These are phyloP conservation scores for Rubus parviflorus DNA, from an alignment of 306 rosid species.

Conservation along the genomic window DNA sequence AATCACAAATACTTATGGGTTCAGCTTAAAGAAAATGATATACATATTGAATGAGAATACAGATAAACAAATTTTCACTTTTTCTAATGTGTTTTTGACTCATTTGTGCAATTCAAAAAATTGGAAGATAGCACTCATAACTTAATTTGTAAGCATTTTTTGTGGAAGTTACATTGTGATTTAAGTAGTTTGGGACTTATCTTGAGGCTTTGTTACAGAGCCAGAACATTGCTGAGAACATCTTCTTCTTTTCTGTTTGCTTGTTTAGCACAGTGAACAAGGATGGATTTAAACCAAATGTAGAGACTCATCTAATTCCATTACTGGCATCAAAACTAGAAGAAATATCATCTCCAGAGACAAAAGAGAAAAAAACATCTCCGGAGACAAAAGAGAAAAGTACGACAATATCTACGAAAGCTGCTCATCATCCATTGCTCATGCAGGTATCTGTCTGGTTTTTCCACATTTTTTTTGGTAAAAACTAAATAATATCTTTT, in stretches of 20 bases:
- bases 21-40: too few species aligned
- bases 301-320: constrained; percentile 88
- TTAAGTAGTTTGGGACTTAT: background rate
- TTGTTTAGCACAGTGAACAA: constrained; percentile 86
- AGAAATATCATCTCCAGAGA: constrained; percentile 52
- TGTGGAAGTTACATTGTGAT: background rate
- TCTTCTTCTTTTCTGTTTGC: constrained; percentile 28
- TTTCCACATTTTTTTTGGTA: constrained; percentile 6
- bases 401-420: constrained; percentile 46
- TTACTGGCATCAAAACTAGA: constrained; percentile 69
- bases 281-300: constrained; percentile 95
- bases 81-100: too few species aligned
- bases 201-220: background rate
- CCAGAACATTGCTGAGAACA: background rate
- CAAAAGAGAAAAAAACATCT: constrained; percentile 57
- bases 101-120: background rate
- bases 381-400: constrained; percentile 59
- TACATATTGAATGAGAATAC: too few species aligned
- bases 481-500: background rate
- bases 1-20: too few species aligned
- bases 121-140: background rate
- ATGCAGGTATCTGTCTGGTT: constrained; percentile 53
- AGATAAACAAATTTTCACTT: too few species aligned
- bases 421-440: constrained; percentile 68
- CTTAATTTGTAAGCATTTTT: background rate